A percentile compares a stretch with the other conserved stretches of the same genome.
These are phyloP conservation scores for Aureobasidium sp. DNA, from an alignment of 2,329 filamentous ascomycete species.

Conservation along the genomic window DNA sequence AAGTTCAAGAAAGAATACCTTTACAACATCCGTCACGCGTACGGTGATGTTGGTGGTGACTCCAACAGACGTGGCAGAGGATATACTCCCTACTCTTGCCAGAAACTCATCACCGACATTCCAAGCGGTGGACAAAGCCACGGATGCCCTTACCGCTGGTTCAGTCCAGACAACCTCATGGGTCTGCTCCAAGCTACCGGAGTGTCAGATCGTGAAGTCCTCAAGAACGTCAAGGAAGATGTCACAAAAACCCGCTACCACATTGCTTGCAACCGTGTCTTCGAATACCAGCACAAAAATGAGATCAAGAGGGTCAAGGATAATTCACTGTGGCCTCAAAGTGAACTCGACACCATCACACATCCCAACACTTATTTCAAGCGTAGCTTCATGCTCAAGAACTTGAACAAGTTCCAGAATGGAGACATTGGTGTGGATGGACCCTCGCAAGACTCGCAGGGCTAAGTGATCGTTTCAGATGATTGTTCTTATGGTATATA, in stretches of 20 bases:
- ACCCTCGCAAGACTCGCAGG: not conserved
- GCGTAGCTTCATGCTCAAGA: slow-evolving; percentile 81
- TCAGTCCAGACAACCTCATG: slow-evolving; percentile 78
- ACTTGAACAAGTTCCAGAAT: slow-evolving; percentile 49
- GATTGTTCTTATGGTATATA: not conserved
- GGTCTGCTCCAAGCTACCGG: slow-evolving; percentile 69
- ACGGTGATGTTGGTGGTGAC: slow-evolving; percentile 93
- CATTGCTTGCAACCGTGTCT: slow-evolving; percentile 93
- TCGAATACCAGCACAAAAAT: slow-evolving; percentile 73
- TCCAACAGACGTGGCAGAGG: slow-evolving; percentile 77
- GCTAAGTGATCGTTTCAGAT: not conserved
- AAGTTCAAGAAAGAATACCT: slow-evolving; percentile 96
- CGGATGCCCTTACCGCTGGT: slow-evolving; percentile 95
- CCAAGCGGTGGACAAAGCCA: slow-evolving; percentile 81
- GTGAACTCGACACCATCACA: slow-evolving; percentile 86
- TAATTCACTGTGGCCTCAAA: slow-evolving; percentile 43
- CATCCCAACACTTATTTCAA: slow-evolving; percentile 99
- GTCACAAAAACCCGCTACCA: slow-evolving; percentile 84
- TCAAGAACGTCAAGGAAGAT: slow-evolving; percentile 80
- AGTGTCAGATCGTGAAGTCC: slow-evolving; percentile 66
- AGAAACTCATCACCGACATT: slow-evolving; percentile 88
- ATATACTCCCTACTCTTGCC: slow-evolving; percentile 87
- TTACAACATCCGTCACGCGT: slow-evolving; percentile 92
- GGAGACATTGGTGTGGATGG: slow-evolving; percentile 32
- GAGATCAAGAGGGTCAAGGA: slow-evolving; percentile 46